phyloP scores from a whole-genome alignment of 2,329 filamentous ascomycete genomes.

The Emydomyces testavorans region DNA sequence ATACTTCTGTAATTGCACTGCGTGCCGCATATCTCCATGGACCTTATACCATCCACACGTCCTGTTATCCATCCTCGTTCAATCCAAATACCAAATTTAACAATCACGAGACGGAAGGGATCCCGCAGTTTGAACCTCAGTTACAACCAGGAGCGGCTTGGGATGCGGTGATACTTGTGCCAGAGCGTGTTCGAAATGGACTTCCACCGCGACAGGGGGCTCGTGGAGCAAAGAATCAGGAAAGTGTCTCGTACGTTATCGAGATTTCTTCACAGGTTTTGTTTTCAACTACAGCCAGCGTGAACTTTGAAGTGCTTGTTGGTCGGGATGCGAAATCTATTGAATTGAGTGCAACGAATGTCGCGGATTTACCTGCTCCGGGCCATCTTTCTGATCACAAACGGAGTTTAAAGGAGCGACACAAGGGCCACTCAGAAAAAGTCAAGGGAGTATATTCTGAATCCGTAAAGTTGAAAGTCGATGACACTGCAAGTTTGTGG shows the following conservation, averaged over 20 bases:
- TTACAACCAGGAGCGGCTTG: conserved; percentile 87
- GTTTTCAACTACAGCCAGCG: conserved; percentile 78
- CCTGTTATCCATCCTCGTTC: conserved; percentile 73
- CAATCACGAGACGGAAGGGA: conserved; percentile 56
- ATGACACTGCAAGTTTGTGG: conserved; percentile 85
- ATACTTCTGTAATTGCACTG: conserved; percentile 78
- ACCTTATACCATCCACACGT: conserved; percentile 79
- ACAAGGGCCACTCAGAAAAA: conserved; percentile 32
- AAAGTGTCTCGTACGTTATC: conserved; percentile 71
- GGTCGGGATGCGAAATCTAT: conserved; percentile 77
- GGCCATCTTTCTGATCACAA: conserved; percentile 69
- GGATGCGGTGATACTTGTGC: conserved; percentile 67
- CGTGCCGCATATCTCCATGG: conserved; percentile 94
- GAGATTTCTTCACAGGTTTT: conserved; percentile 88
- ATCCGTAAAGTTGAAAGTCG: conserved; percentile 64
- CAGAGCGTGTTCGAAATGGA: conserved; percentile 54
- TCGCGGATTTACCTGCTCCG: conserved; percentile 46
- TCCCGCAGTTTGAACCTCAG: conserved; percentile 89
- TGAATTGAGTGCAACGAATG: conserved; percentile 50
- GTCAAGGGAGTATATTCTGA: conserved; percentile 69
- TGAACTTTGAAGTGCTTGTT: conserved; percentile 77
- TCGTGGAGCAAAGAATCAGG: conserved; percentile 28
- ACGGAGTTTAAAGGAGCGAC: conserved; percentile 43
- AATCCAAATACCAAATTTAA: conserved; percentile 69
- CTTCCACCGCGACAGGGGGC: conserved; percentile 35